Conservation (phyloP, 768 basidiomycete species). For the Cubamyces lactineus region DNA sequence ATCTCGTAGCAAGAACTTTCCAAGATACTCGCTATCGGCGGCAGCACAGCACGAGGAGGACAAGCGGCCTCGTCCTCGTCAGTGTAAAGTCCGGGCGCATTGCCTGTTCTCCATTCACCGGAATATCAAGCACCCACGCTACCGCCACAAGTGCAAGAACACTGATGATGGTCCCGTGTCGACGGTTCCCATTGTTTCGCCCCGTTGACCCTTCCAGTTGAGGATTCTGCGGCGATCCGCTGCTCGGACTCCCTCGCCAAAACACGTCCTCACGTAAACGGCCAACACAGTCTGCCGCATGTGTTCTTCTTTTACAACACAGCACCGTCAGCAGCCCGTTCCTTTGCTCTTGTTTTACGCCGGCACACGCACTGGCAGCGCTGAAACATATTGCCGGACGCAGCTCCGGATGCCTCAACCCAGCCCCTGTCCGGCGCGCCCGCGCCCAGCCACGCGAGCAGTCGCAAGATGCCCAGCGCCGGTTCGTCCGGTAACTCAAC, state of each 20-base stretch:
- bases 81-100: background rate
- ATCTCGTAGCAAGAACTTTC: too few relatives aligned
- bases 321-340: too few relatives aligned
- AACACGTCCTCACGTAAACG: background rate
- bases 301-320: too few relatives aligned
- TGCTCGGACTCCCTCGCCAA: background rate
- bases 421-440: background rate
- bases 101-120: background rate
- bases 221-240: slow-evolving; percentile 7
- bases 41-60: too few relatives aligned
- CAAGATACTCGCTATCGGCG: too few relatives aligned
- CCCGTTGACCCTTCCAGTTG: background rate
- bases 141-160: background rate
- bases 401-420: background rate
- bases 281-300: background rate
- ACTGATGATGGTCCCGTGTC: background rate
- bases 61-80: background rate
- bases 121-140: background rate
- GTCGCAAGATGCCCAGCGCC: background rate
- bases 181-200: background rate
- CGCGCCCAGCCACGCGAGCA: background rate
- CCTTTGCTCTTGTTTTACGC: too few relatives aligned
- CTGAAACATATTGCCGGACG: too few relatives aligned
- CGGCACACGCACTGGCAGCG: too few relatives aligned
- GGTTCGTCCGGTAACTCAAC: slow-evolving; percentile 7